Conservation (phyloP, 805 yeast genomes). For the Kuraishia piskuri region DNA sequence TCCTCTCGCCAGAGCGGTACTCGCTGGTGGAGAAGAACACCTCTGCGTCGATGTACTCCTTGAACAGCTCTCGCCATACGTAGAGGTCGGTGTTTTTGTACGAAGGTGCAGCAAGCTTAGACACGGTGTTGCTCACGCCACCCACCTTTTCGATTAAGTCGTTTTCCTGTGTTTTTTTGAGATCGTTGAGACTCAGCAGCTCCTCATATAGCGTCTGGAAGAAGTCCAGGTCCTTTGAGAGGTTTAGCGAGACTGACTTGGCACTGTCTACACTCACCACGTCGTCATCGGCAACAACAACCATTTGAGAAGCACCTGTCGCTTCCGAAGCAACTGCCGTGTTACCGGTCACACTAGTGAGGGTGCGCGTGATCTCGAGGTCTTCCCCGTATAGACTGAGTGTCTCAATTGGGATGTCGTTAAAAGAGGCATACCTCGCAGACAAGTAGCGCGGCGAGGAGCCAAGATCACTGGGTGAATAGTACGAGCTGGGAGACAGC, state of each 20-base stretch:
- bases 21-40: conserved; percentile 52
- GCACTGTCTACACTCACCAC: conserved; percentile 10
- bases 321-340: too few species aligned
- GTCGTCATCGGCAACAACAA: conserved; percentile 16
- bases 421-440: not conserved
- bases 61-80: conserved; percentile 63
- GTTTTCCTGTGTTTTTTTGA: conserved; percentile 33
- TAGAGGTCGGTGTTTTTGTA: conserved; percentile 46
- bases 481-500: not conserved
- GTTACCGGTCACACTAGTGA: too few species aligned
- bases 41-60: conserved; percentile 55
- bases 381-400: not conserved
- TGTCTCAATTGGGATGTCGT: not conserved
- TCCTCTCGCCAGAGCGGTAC: conserved; percentile 33
- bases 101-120: conserved; percentile 30
- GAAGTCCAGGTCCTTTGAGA: conserved; percentile 22
- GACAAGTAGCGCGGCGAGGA: not conserved
- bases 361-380: conserved; percentile 22
- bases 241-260: not conserved
- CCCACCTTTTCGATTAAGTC: conserved; percentile 34
- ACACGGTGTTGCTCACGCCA: conserved; percentile 28
- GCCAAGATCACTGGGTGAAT: not conserved
- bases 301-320: too few species aligned
- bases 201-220: conserved; percentile 51
- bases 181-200: conserved; percentile 35